phyloP scores from a whole-genome alignment of 73 alveolate species.

The Halteria grandinella region DNA sequence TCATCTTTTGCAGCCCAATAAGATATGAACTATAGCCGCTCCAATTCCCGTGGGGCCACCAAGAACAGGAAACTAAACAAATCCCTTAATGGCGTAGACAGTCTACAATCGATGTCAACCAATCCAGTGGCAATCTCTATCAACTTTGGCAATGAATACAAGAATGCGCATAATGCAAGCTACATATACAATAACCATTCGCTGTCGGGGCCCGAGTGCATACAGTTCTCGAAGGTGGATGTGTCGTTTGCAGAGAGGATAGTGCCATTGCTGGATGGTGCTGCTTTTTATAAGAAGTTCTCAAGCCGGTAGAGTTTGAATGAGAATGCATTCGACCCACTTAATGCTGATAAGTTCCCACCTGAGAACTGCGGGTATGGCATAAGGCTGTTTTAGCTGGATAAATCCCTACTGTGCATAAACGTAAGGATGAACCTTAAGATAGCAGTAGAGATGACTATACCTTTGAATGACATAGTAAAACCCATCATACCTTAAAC shows the following conservation, averaged over 20 bases:
- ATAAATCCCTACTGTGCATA: slow-evolving; percentile 45
- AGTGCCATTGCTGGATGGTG: slow-evolving; percentile 69
- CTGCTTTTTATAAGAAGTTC: slow-evolving; percentile 71
- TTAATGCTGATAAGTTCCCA: slow-evolving; percentile 55
- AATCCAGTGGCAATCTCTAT: slow-evolving; percentile 4
- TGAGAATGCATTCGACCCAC: slow-evolving; percentile 73
- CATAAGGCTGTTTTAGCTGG: slow-evolving; percentile 51
- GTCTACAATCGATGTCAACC: slow-evolving; percentile 14
- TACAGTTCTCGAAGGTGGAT: slow-evolving; percentile 29
- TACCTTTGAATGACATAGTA: slow-evolving; percentile 57
- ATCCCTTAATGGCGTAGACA: slow-evolving; percentile 26
- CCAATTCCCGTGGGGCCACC: slow-evolving; percentile 21
- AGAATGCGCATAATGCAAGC: background rate
- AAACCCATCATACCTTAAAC: slow-evolving; percentile 68
- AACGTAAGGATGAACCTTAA: slow-evolving; percentile 50
- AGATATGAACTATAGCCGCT: too few relatives aligned
- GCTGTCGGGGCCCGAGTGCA: background rate
- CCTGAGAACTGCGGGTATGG: slow-evolving; percentile 85
- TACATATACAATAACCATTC: background rate
- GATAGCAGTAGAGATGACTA: slow-evolving; percentile 55
- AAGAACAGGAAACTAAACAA: slow-evolving; percentile 29
- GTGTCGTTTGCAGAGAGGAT: slow-evolving; percentile 52
- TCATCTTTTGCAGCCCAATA: slow-evolving; percentile 23
- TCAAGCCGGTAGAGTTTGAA: slow-evolving; percentile 39
- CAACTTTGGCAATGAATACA: background rate